Evolutionary conservation across 192 early-diverging fungal species (phyloP), one percentile per base, ranked within the genome.

Genomic region (Phlyctochytrium bullatum): DNA sequence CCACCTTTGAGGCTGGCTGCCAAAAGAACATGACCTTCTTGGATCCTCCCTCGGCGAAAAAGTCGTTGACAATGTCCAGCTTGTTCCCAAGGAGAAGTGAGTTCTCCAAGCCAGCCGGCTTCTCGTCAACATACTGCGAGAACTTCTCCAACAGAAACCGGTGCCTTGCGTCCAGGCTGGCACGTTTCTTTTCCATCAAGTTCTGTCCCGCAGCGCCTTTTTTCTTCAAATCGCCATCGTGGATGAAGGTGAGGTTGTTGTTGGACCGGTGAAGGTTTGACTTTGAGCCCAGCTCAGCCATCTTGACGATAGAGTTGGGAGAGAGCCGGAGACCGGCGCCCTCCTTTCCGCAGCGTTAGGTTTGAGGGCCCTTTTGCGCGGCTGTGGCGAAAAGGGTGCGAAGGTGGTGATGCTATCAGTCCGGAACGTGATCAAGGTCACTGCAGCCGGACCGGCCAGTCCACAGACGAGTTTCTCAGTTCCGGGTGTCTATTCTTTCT

Each of bases 81-180:
- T 87, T 86, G 61, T 73, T 83, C 4, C 82, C 84, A 17, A 78
- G 50, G 63, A 88, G 61, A 17, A 88, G 69, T 2, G 59, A 66
- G 66, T 85, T 85, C 64, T 88, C 86, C 27, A 88, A 64, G 3
- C 71, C 75, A 2, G 80, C 74, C 4, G 79, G 72, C 64, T 85
- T 87, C 65, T 88, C 86, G 63, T 87, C 84, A 32, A 86, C 71
- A 27, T 73, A 67, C 25, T 33, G 56, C 47, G 75, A 73, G 69
- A 88, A 86, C 40, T 87, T 87, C 58, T 87, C 86, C 34, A 88
- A 73, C 56, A 86, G 61, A 56, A 84, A 83, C 23, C 79, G 33
- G 59, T 88, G 86, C 20, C 86, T 68, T 0, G 66, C 76, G 57
- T 88, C 86, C n/a, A 88, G 67, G 16, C 65, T 59, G 1, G 80